Base-by-base conservation (phyloP, 2,329 filamentous ascomycete genomes). In the Shiraia sp. region DNA sequence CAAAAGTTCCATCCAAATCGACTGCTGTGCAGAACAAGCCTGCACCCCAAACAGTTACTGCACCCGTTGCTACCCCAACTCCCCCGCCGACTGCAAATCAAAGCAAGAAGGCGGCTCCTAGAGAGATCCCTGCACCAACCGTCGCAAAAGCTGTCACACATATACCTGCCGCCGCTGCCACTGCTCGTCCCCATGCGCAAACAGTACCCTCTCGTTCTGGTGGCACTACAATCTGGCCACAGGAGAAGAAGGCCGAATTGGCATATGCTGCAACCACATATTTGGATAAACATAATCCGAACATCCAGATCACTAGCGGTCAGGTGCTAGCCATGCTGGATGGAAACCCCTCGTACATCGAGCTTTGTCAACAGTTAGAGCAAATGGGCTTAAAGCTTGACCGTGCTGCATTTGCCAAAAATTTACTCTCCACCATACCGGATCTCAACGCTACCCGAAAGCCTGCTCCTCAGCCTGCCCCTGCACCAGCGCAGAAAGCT, bases 351-450 rank as follows among this genome's bases (percentile, higher is more conserved):
- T 78, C 73, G 2, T 83, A 82, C 47, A 73, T 75, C 44, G 71
- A 78, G 36, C 61, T 83, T 2, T 83, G 80, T 52, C 72, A 78
- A 45, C 67, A 70, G 32, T 60, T 83, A 4, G 80, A 83, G 47
- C 56, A 51, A 1, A 70, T 70, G 51, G 76, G 75, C 0, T 64
- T 80, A 12, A 68, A 60, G 23, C 67, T 83, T 24, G 75, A 82
- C 47, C 70, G 79, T 39, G 73, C 76, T 5, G 63, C 70, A 0
- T 78, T 83, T 33, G 80, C 80, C 9, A 72, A 75, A 47, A 72
- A 71, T 46, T 59, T 83, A 12, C 68, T 79, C 6, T 59, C 63
- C 27, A 70, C 71, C 17, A 70, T 76, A 0, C 72, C 75, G 9
- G 71, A 76, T 45, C 56, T 70, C 9, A 69, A 70, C 38, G 47